Percentiles rank a stretch among this genome's conserved stretches.
Conservation (phyloP, 2,329 filamentous ascomycete species). For the Calonectria hawksworthii region DNA sequence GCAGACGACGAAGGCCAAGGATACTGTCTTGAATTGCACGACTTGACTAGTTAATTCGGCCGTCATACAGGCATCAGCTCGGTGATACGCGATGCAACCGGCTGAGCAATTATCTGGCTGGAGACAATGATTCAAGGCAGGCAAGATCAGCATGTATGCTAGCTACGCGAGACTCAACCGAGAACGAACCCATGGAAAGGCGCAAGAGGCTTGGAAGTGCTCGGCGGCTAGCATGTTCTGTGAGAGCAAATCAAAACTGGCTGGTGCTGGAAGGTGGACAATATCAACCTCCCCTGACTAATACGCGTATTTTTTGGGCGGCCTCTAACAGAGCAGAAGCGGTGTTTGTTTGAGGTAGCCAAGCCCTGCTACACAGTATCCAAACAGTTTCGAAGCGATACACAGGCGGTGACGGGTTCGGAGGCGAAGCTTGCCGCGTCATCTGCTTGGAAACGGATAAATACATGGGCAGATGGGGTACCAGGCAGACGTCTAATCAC, state of each 20-base stretch:
- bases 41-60: background rate
- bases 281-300: background rate
- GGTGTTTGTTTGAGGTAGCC: background rate
- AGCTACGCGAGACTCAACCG: background rate
- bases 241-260: background rate
- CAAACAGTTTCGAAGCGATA: background rate
- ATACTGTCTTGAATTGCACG: background rate
- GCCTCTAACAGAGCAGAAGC: background rate
- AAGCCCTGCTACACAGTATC: background rate
- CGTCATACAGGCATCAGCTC: background rate
- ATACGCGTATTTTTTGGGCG: background rate
- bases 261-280: background rate
- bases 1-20: background rate
- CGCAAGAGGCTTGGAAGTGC: background rate
- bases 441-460: background rate
- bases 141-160: background rate
- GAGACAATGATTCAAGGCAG: background rate
- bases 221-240: background rate
- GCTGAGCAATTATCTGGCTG: background rate
- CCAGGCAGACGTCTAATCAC: background rate
- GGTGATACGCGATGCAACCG: background rate
- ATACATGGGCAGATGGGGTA: background rate
- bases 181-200: background rate
- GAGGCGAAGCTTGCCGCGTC: constrained; percentile 5
- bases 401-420: background rate